Evolutionary conservation across 1,284 basidiomycete species (phyloP).

Genomic region (Leccinum glutinopallens): DNA sequence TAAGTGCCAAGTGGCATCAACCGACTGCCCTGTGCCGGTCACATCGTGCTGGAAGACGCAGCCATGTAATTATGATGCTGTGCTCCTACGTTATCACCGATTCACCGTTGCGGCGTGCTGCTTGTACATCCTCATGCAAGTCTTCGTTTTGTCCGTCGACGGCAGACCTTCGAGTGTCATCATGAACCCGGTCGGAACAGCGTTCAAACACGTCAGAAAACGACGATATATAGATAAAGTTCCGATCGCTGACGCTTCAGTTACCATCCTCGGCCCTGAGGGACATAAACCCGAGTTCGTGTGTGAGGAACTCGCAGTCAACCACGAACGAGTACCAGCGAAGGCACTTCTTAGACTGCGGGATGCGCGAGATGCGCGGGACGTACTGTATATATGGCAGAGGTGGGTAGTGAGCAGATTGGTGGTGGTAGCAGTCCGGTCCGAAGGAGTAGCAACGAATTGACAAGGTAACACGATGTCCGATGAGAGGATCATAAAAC

Average conservation of each 20-base stretch:
- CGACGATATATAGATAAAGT: too few species aligned
- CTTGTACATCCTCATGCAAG: conserved; percentile 90
- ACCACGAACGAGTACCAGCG: too few species aligned
- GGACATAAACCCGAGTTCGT: too few species aligned
- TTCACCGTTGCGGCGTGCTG: not conserved
- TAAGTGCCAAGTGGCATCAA: not conserved
- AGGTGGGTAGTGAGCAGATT: not conserved
- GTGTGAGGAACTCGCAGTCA: too few species aligned
- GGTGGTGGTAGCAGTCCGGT: too few species aligned
- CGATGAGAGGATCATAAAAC: not conserved
- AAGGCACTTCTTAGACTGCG: too few species aligned
- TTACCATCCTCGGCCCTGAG: too few species aligned
- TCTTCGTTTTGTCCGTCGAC: conserved; percentile 98
- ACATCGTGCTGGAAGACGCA: not conserved
- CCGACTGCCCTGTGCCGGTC: not conserved
- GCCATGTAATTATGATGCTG: not conserved
- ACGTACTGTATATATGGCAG: too few species aligned
- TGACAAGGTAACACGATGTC: not conserved
- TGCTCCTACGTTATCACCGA: not conserved
- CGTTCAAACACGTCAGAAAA: too few species aligned
- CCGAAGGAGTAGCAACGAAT: not conserved
- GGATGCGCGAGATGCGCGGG: too few species aligned
- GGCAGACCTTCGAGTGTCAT: conserved; percentile 98
- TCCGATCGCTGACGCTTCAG: too few species aligned
- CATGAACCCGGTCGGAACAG: conserved; percentile 84